Evolutionary conservation across 768 basidiomycete genomes (phyloP), one percentile per base, ranked within the genome.

Genomic region (Leucocoprinus sp.): DNA sequence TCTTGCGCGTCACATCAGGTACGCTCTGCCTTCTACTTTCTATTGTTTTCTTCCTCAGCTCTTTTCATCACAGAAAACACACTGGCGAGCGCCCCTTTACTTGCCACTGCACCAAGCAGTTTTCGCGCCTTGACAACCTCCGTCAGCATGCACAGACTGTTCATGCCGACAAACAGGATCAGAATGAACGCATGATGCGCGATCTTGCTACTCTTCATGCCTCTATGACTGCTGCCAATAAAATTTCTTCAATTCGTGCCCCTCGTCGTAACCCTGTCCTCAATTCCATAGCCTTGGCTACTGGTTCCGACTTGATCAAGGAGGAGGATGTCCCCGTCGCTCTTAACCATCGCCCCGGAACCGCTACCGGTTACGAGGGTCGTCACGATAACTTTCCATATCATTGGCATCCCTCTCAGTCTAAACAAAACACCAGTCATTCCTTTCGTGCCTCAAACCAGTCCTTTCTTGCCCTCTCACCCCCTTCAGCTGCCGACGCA

Each of bases 61-160:
- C 26, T 37, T 47, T 49, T 48, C 50, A 40, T 14, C 45, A 42
- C 39, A 97, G 93, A 54, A 97, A 97, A 76, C 95, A 98, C 64
- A 97, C 95, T 4, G 95, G 95, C 51, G 95, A 97, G 61, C 82
- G 93, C 15, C 95, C 95, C 14, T 98, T 98, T 64, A 78, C 82
- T 31, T 98, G 95, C 58, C 93, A 97, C 60, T 98, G 95, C 69
- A 77, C 82, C 9, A 93, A 95, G 63, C 84, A 93, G 53, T 97
- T 97, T 60, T 93, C 91, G 4, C 82, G 95, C 9, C 82, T 98
- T 60, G 95, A 98, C 66, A 98, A 98, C 59, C 76, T 98, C 2
- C 82, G 95, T 37, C 95, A 98, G 60, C 95, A 98, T 63, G 90
- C 93, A 0, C 88, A 93, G 72, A 95, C 93, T 4, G 93, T 96